These are phyloP conservation scores for Aspergillus olivimuriae DNA, from an alignment of 495 filamentous ascomycete species.

Conservation along the genomic window DNA sequence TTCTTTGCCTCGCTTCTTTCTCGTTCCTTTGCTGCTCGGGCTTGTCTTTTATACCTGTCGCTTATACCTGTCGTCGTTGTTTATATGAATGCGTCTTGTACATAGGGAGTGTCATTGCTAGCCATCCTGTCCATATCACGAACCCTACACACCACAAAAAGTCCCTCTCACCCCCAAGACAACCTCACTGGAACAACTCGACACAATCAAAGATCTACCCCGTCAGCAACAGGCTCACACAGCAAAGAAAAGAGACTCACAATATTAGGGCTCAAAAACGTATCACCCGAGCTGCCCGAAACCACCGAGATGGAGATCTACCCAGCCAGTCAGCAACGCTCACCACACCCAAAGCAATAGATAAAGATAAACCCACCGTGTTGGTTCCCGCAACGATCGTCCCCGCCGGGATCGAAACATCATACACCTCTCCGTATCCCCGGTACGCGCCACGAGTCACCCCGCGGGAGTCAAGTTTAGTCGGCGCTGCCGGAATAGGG, in stretches of 20 bases:
- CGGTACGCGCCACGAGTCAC: constrained; percentile 60
- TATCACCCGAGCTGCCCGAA: constrained; percentile 50
- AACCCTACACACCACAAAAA: neutral
- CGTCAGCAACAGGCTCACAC: neutral
- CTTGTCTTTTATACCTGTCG: no score
- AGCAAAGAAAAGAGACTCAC: constrained; percentile 33
- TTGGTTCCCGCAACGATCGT: constrained; percentile 53
- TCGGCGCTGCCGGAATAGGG: constrained; percentile 45
- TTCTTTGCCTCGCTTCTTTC: no score
- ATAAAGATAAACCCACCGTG: constrained; percentile 27
- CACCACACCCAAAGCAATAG: neutral
- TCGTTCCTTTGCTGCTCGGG: no score
- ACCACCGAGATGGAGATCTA: constrained; percentile 51
- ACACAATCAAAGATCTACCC: constrained; percentile 51
- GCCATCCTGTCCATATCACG: neutral
- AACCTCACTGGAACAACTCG: constrained; percentile 40
- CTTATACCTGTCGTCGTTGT: no score
- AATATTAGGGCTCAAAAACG: constrained; percentile 54
- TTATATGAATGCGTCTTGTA: neutral
- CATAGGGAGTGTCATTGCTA: neutral
- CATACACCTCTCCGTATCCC: constrained; percentile 55
- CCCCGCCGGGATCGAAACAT: constrained; percentile 47
- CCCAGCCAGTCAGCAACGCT: neutral
- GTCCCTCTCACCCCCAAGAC: neutral
- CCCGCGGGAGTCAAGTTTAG: constrained; percentile 57